Conservation (phyloP, 1,284 basidiomycete species). For the Rhodotorula sp. region DNA sequence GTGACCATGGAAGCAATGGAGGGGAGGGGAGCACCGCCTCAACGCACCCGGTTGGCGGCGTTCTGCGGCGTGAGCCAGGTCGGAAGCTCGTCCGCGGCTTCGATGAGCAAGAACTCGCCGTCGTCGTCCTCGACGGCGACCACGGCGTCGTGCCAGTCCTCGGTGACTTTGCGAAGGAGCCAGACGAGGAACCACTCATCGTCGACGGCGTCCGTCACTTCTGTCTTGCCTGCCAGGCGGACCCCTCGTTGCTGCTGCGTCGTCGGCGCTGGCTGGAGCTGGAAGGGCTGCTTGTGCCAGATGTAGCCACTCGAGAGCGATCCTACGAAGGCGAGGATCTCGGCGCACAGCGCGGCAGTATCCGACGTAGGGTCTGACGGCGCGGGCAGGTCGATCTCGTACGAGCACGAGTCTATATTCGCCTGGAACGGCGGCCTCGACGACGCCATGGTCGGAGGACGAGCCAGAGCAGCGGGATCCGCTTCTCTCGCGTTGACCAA, state of each 20-base stretch:
- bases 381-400: slow-evolving; percentile 19
- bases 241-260: slow-evolving; percentile 2
- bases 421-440: not conserved
- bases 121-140: slow-evolving; percentile 75
- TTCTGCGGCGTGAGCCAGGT: slow-evolving; percentile 89
- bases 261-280: slow-evolving; percentile 3
- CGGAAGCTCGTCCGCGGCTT: slow-evolving; percentile 88
- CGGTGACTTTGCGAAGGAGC: slow-evolving; percentile 73
- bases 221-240: slow-evolving; percentile 68
- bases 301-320: slow-evolving; percentile 15
- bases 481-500: not conserved
- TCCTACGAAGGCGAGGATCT: slow-evolving; percentile 6
- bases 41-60: slow-evolving; percentile 82
- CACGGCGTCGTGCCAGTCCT: slow-evolving; percentile 64
- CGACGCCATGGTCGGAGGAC: not conserved
- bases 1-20: slow-evolving; percentile 35
- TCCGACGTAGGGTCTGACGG: not conserved
- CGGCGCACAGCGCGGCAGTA: not conserved
- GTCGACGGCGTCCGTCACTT: slow-evolving; percentile 89
- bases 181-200: slow-evolving; percentile 95
- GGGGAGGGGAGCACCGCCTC: slow-evolving; percentile 32
- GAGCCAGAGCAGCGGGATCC: not conserved
- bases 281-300: slow-evolving; percentile 32
- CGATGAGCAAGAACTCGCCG: slow-evolving; percentile 94
- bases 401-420: slow-evolving; percentile 17